phyloP scores from a whole-genome alignment of 768 basidiomycete species.

The Kwoniella shandongensis region DNA sequence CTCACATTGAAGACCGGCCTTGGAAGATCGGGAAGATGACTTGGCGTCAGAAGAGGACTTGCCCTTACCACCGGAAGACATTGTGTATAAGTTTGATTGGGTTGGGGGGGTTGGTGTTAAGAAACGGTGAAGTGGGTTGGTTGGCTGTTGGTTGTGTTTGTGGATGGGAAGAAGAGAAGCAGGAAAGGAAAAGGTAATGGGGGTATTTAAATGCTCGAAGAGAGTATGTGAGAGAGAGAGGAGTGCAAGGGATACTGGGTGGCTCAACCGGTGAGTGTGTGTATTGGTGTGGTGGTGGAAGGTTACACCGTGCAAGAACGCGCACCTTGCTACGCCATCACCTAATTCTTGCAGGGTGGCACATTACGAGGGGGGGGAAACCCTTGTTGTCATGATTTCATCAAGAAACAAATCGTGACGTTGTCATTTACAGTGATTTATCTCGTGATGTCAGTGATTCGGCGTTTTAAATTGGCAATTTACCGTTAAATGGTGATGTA shows the following conservation, averaged over 20 bases:
- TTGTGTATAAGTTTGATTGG: constrained; percentile 37
- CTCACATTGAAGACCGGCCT: constrained; percentile 56
- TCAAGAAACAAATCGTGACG: constrained; percentile 8
- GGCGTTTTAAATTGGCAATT: constrained; percentile 14
- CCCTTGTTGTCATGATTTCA: constrained; percentile 3
- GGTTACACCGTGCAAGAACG: constrained; percentile 4
- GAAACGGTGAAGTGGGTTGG: constrained; percentile 19
- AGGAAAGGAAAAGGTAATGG: not conserved
- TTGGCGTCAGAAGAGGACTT: constrained; percentile 59
- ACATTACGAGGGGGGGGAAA: not conserved
- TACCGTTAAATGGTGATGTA: constrained; percentile 8
- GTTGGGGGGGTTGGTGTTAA: constrained; percentile 26
- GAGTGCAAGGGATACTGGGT: too few species aligned
- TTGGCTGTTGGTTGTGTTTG: constrained; percentile 11
- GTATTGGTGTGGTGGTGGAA: not conserved
- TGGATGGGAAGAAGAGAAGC: constrained; percentile 27
- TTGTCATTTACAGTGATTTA: constrained; percentile 11
- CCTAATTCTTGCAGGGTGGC: too few species aligned
- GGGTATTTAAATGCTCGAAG: constrained; percentile 24
- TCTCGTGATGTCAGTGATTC: constrained; percentile 8
- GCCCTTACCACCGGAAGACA: constrained; percentile 55
- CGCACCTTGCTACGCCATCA: not conserved
- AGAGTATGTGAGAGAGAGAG: too few species aligned
- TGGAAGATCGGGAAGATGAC: constrained; percentile 67
- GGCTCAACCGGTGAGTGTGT: not conserved